These are phyloP conservation scores for Eucalyptus pauciflora DNA, from an alignment of 345 rosid species.

Conservation along the genomic window DNA sequence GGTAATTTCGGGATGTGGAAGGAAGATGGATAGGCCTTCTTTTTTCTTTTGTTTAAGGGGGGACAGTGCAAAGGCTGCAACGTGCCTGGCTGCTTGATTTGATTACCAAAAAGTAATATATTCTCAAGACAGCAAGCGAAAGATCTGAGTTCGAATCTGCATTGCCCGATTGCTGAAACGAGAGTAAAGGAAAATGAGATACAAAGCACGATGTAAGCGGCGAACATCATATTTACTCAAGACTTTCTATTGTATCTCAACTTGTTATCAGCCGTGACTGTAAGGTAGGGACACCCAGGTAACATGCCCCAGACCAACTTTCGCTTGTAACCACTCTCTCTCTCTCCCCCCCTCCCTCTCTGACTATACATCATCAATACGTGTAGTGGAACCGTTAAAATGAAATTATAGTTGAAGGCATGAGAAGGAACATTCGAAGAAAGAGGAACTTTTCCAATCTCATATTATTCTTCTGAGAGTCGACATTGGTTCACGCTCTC, in stretches of 20 bases:
- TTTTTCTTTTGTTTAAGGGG: background rate
- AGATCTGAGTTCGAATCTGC: background rate
- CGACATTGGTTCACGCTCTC: background rate
- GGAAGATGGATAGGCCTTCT: background rate
- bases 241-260: background rate
- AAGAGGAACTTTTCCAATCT: background rate
- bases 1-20: background rate
- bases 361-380: background rate
- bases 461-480: background rate
- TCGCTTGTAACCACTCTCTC: background rate
- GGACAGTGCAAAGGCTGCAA: background rate
- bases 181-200: background rate
- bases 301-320: background rate
- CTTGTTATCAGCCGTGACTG: background rate
- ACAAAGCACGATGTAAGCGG: background rate
- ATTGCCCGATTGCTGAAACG: background rate
- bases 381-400: background rate
- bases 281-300: background rate
- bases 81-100: background rate
- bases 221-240: background rate
- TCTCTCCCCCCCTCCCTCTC: background rate
- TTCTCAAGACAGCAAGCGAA: background rate
- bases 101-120: background rate
- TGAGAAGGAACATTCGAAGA: background rate
- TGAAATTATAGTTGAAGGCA: background rate